These are phyloP conservation scores for Linum usitatissimum DNA, from an alignment of 345 rosid species.

Conservation along the genomic window DNA sequence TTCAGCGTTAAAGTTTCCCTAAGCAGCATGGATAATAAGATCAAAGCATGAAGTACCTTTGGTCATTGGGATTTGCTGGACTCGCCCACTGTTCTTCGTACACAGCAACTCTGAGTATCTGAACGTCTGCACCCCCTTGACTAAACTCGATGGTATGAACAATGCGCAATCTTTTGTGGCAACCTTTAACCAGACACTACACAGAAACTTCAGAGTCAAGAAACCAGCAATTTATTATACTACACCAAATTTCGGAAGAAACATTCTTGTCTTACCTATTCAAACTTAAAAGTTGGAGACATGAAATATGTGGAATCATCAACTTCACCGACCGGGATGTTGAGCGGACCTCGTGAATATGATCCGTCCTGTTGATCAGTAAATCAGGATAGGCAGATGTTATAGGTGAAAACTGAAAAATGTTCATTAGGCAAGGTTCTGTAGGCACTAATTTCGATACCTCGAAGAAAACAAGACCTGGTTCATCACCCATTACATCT, in stretches of 20 bases:
- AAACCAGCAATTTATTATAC: background rate
- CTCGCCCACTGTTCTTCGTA: constrained; percentile 86
- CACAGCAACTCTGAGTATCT: constrained; percentile 84
- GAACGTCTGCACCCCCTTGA: constrained; percentile 70
- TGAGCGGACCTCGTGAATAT: constrained; percentile 77
- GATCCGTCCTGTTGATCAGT: constrained; percentile 66
- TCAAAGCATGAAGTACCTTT: constrained; percentile 43
- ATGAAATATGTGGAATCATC: constrained; percentile 54
- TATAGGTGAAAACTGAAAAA: background rate
- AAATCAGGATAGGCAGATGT: background rate
- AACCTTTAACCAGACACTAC: constrained; percentile 91
- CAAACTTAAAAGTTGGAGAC: constrained; percentile 74
- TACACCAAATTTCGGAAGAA: background rate
- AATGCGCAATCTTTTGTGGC: constrained; percentile 85
- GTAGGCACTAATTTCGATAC: constrained; percentile 21
- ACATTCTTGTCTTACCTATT: constrained; percentile 36
- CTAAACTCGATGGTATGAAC: constrained; percentile 64
- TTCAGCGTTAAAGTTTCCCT: too few relatives aligned
- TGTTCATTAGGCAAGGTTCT: background rate
- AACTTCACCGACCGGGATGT: constrained; percentile 52
- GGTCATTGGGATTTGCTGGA: constrained; percentile 45
- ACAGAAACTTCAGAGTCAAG: constrained; percentile 1
- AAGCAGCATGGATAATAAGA: too few relatives aligned
- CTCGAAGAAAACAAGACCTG: constrained; percentile 84
- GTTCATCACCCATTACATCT: constrained; percentile 63